A percentile compares a stretch with the other conserved stretches of the same genome.
phyloP scores from a whole-genome alignment of 2,329 filamentous ascomycete genomes.

The Calonectria crousiana region DNA sequence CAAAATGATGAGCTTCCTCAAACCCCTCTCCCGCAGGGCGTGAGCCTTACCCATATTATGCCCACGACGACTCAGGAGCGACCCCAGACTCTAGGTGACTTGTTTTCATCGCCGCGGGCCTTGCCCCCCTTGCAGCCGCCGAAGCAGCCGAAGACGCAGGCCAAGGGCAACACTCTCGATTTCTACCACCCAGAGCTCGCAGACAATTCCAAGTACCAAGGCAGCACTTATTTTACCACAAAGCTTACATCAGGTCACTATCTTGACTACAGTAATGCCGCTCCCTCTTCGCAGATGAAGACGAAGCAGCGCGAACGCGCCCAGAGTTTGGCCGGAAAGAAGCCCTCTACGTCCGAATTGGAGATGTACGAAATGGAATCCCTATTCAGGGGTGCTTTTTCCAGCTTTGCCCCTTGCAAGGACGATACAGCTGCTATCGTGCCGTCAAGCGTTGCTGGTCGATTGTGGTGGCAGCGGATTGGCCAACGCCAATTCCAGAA shows the following conservation, averaged over 20 bases:
- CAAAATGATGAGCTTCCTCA: constrained; percentile 47
- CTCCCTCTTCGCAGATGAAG: constrained; percentile 65
- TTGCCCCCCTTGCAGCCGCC: constrained; percentile 77
- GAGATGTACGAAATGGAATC: constrained; percentile 78
- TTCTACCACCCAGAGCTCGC: constrained; percentile 67
- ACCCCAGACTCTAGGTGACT: constrained; percentile 76
- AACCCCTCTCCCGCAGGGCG: constrained; percentile 77
- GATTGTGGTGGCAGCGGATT: constrained; percentile 81
- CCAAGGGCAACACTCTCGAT: constrained; percentile 70
- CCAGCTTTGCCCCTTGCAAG: constrained; percentile 81
- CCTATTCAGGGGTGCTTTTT: constrained; percentile 82
- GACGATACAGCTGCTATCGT: constrained; percentile 80
- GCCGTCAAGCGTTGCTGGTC: constrained; percentile 74
- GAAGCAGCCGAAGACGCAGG: constrained; percentile 77
- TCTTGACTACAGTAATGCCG: constrained; percentile 76
- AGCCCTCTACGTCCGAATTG: constrained; percentile 66
- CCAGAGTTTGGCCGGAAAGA: constrained; percentile 73
- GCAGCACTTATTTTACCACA: constrained; percentile 75
- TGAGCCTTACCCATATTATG: constrained; percentile 62
- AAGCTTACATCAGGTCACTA: constrained; percentile 76
- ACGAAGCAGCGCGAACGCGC: constrained; percentile 79
- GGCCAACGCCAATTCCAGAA: constrained; percentile 76
- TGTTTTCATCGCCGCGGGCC: constrained; percentile 77
- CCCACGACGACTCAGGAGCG: constrained; percentile 58
- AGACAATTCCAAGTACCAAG: constrained; percentile 66